Evolutionary conservation across 2,329 filamentous ascomycete species (phyloP), one percentile per base, ranked within the genome.

Genomic region (Pseudogymnoascus sp.): DNA sequence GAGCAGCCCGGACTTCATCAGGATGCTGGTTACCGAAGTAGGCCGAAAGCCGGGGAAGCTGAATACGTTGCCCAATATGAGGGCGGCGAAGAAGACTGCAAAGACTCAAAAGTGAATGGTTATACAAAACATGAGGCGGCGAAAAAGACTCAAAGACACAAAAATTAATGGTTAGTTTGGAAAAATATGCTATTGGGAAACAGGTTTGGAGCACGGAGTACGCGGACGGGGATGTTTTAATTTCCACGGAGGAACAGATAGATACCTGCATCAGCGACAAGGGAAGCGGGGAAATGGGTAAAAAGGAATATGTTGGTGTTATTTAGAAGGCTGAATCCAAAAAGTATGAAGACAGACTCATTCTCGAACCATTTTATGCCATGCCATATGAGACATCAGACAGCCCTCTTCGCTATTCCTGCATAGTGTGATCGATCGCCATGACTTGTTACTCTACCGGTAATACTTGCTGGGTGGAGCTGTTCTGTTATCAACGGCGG

Each of bases 21-120:
- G 93, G 50, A 87, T 97, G 79, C 76, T 97, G 60, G 96, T 96
- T 47, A 80, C 93, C 33, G 95, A 99, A 76, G 86, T 96, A 68
- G 93, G 93, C 2, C 80, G 93, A 66, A 81, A 81, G 68, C 82
- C 85, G 4, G 93, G 93, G 0, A 86, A 83, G 68, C 79, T 82
- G 2, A 75, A 82, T 67, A 81, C 83, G 0, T 69, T 88, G 59
- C 80, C 80, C 1, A 79, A 78, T 6, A 82, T 89, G 79, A 80
- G 82, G 68, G 85, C 84, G 10, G 75, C 80, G 6, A 89, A 88
- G 73, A 66, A 65, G 63, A 59, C 61, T 16, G 59, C 4, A 7
- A 64, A 64, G 35, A 61, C 35, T 6, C 21, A 13, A 11, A 65
- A 21, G 10, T 47, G 61, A 61, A 50, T 33, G 29, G 29, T 69